Percentiles rank a stretch among this genome's conserved stretches.
phyloP scores from a whole-genome alignment of 495 filamentous ascomycete genomes.

The Hyaloscypha bicolor region DNA sequence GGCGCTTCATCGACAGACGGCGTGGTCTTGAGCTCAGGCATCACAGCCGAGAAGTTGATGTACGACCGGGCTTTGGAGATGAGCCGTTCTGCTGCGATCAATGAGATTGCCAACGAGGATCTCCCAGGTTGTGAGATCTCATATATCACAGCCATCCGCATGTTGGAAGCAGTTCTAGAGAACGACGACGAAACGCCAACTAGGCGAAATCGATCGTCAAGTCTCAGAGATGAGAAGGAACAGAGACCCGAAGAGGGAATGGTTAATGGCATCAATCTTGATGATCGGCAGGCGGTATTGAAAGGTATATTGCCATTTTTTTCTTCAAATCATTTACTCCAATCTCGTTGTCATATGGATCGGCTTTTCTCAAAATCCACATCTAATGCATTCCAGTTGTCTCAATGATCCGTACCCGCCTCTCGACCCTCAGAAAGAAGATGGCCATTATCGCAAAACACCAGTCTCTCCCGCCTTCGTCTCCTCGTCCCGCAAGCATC shows the following conservation, averaged over 20 bases:
- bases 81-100: conserved; percentile 91
- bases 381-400: conserved; percentile 51
- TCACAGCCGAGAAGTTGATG: conserved; percentile 96
- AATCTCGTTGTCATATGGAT: no score
- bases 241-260: conserved; percentile 43
- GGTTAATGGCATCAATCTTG: conserved; percentile 63
- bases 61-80: conserved; percentile 97
- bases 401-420: conserved; percentile 59
- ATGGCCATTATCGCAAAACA: conserved; percentile 55
- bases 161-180: conserved; percentile 94
- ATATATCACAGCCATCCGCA: conserved; percentile 86
- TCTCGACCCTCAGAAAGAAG: conserved; percentile 59
- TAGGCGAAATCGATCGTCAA: conserved; percentile 32
- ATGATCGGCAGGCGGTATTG: conserved; percentile 71
- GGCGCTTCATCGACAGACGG: conserved; percentile 57
- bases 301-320: conserved; percentile 57
- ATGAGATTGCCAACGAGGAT: conserved; percentile 91
- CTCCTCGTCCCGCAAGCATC: conserved; percentile 27
- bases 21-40: conserved; percentile 62
- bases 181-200: conserved; percentile 68
- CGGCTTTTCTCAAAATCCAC: not conserved
- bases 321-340: no score
- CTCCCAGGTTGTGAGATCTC: conserved; percentile 87
- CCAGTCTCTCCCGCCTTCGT: conserved; percentile 28
- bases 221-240: conserved; percentile 43